These are phyloP conservation scores for Aspergillus carlsbadensis DNA, from an alignment of 495 filamentous ascomycete species.

Conservation along the genomic window DNA sequence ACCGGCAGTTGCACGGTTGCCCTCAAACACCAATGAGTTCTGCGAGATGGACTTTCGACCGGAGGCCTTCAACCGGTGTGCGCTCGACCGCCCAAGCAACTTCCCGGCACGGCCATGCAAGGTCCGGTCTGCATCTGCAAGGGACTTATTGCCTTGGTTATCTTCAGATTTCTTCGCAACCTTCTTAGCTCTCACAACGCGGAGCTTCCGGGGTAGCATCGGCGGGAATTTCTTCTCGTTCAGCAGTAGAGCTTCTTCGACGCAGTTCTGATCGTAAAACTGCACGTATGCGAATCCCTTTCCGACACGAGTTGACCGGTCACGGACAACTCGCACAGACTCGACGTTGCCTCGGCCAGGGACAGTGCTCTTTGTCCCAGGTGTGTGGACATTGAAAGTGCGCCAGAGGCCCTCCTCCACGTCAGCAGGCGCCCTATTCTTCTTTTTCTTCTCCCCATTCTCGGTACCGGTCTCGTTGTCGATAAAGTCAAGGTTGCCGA, in stretches of 20 bases:
- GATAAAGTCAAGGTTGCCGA: conserved; percentile 94
- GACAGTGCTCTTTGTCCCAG: conserved; percentile 37
- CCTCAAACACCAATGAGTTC: conserved; percentile 83
- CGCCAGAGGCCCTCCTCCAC: conserved; percentile 96
- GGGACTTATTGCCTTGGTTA: conserved; percentile 46
- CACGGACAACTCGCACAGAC: conserved; percentile 89
- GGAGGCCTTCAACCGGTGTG: conserved; percentile 57
- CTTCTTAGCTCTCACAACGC: conserved; percentile 81
- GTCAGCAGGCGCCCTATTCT: conserved; percentile 75
- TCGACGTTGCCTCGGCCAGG: conserved; percentile 72
- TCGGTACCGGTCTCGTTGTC: conserved; percentile 68
- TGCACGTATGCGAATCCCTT: conserved; percentile 99
- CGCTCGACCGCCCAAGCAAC: conserved; percentile 78
- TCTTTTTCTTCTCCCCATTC: conserved; percentile 52
- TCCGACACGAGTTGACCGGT: conserved; percentile 84
- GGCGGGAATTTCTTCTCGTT: conserved; percentile 92
- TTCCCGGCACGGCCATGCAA: conserved; percentile 75
- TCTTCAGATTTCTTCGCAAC: conserved; percentile 64
- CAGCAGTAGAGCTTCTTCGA: conserved; percentile 83
- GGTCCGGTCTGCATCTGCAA: conserved; percentile 66
- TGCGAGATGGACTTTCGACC: conserved; percentile 32
- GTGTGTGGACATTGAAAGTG: conserved; percentile 60
- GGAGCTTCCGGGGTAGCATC: conserved; percentile 81
- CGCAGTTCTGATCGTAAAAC: conserved; percentile 82
- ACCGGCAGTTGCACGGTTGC: conserved; percentile 72